Evolutionary conservation across 345 rosid genomes (phyloP), one percentile per base, ranked within the genome.

Genomic region (Citrus trifoliata): DNA sequence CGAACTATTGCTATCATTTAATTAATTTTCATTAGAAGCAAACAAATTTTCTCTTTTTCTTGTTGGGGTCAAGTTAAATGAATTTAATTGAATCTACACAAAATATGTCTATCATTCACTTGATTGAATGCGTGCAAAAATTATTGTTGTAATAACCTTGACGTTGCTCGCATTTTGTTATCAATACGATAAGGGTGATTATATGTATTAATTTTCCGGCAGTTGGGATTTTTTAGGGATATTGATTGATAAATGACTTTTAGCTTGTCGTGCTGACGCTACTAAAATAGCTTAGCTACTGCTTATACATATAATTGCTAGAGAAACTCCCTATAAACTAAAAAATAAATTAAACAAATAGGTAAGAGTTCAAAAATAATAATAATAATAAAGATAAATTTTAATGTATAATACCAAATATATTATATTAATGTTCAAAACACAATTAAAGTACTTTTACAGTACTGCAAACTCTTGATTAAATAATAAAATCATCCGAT

Each of bases 41-140:
- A 48, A 65, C 71, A 76, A 76, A 76, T 22, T 53, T 37, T 76
- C 42, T 33, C 78, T 76, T 76, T 64, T 75, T 9, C 33, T 46
- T 33, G 5, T 21, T 56, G 33, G 71, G 63, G 60, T n/a, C 38
- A 56, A 1, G 66, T 58, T 56, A 25, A 74, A 16, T 61, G 68
- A 65, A 74, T 21, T 63, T 56, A 42, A 74, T 63, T 32, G 64
- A 72, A 56, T 72, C 65, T 7, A 24, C 9, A 61, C 66, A 33
- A 60, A 24, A 42, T 59, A 37, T 38, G 67, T 59, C 76, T 67
- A 37, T 35, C 65, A 16, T 18, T 51, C 56, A 18, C 56, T 51
- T 12, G 4, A 46, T 12, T 46, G 51, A 4, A 18, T 14, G 19
- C 1, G 46, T 22, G n/a, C 69, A 3, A 0, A 32, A 21, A 25